Conservation (phyloP, 108 stramenopile species). For the Fragilaria radians region DNA sequence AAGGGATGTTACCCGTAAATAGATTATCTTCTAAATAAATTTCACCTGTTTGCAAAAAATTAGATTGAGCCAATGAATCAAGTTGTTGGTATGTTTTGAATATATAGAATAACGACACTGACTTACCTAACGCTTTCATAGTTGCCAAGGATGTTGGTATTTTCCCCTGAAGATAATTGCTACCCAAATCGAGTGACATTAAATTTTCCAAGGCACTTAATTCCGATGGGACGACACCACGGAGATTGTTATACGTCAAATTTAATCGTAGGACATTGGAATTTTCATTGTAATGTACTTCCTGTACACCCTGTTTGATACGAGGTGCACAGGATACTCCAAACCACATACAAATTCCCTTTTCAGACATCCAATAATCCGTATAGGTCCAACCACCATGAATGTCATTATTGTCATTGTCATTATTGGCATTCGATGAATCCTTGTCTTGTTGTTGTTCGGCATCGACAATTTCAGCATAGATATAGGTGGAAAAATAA, state of each 20-base stretch:
- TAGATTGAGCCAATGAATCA: no score
- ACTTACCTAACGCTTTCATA: background rate
- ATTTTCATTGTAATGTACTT: background rate
- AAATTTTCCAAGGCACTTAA: background rate
- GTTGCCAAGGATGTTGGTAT: background rate
- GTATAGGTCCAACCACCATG: background rate
- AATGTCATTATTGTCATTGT: no score
- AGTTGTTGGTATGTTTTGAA: no score
- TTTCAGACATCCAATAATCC: conserved; percentile 6
- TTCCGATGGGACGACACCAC: conserved; percentile 1
- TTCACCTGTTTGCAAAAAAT: no score
- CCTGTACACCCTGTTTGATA: background rate
- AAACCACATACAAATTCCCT: conserved; percentile 10
- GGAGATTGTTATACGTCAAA: background rate
- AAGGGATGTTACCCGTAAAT: conserved; percentile 26
- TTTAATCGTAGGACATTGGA: background rate
- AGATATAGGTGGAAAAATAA: conserved; percentile 1
- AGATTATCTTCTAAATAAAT: conserved; percentile 30
- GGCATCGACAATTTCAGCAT: background rate
- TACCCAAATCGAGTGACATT: background rate
- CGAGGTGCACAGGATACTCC: background rate
- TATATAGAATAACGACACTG: no score
- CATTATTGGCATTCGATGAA: background rate
- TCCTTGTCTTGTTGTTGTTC: background rate
- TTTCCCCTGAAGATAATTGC: background rate